Base-by-base conservation (phyloP, 1,284 basidiomycete species). In the Fomitiporia mediterranea region DNA sequence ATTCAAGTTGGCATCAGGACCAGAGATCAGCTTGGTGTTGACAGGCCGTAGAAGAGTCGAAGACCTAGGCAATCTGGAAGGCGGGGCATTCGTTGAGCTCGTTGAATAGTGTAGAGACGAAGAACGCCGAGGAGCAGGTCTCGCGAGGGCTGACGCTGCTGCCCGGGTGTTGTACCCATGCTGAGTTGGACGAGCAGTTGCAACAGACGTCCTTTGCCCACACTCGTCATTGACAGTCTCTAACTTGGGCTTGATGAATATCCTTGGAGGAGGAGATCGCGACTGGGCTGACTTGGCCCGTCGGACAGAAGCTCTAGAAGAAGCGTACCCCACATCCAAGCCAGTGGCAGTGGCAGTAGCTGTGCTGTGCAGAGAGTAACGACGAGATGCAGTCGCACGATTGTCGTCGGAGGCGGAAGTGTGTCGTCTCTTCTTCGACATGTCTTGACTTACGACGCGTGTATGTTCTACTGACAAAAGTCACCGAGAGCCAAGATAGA, bases 191-290 rank as follows among this genome's bases (percentile, higher is more conserved):
- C 40, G 51, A 28, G 44, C 27, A 32, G 28, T 9, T 8, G 39
- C 40, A 21, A 30, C 23, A 15, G 52, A 54, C 17, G 53, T 21
- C 27, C 43, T 54, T 30, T 44, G 42, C 53, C 19, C 30, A n/a
- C 37, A 25, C 53, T 38, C 48, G 17, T 19, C 51, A 30, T 15
- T 48, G 3, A 35, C 1, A 23, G 8, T 27, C 19, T 27, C 23
- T 5, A 13, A 28, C 44, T 37, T 47, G 3, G 43, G 53, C 35
- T 54, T 54, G 53, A 54, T 54, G 35, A 54, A 48, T 3, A 54
- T 28, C 17, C 53, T 21, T 8, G 53, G n/a, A n/a, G n/a, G 23
- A 9, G 53, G 21, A 8, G 32, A 38, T 7, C 38, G 30, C 8
- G 42, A 17, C 23, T 37, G 21, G 11, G 8, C 15, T 43, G 51